Conservation (phyloP, 2,329 filamentous ascomycete genomes). For the Domatiomyces globalis region DNA sequence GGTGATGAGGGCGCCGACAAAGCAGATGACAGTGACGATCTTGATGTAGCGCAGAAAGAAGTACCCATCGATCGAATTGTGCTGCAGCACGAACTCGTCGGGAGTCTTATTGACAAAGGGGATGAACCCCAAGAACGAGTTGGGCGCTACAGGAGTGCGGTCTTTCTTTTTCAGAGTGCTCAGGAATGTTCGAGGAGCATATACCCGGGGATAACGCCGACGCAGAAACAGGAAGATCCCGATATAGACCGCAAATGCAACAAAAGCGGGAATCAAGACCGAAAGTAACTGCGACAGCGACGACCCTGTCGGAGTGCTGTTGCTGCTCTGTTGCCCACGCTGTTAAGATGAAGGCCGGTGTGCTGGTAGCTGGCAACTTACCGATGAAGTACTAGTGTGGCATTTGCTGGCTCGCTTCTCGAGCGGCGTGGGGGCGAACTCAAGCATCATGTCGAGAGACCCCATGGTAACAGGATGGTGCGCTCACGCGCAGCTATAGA, state of each 20-base stretch:
- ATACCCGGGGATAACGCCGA: constrained; percentile 34
- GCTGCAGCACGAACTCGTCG: constrained; percentile 71
- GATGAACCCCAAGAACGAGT: constrained; percentile 54
- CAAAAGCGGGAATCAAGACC: constrained; percentile 34
- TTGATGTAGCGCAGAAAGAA: constrained; percentile 81
- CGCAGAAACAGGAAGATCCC: constrained; percentile 39
- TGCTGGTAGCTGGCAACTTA: background rate
- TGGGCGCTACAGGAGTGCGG: constrained; percentile 45
- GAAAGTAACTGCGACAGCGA: constrained; percentile 35
- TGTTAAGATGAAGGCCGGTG: constrained; percentile 6
- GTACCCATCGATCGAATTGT: constrained; percentile 85
- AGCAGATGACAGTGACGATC: constrained; percentile 60
- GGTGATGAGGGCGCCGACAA: constrained; percentile 70
- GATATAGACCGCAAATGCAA: constrained; percentile 33
- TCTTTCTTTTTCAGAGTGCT: constrained; percentile 38
- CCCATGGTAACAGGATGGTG: background rate
- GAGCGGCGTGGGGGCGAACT: background rate
- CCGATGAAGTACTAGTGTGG: background rate
- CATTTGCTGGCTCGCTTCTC: background rate
- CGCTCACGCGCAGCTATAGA: too few relatives aligned
- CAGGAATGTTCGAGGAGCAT: constrained; percentile 43
- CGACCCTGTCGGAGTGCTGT: constrained; percentile 19
- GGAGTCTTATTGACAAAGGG: constrained; percentile 49
- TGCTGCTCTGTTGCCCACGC: constrained; percentile 21
- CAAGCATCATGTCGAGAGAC: background rate